Conservation (phyloP, 345 rosid species). For the Melastoma malabathricum region DNA sequence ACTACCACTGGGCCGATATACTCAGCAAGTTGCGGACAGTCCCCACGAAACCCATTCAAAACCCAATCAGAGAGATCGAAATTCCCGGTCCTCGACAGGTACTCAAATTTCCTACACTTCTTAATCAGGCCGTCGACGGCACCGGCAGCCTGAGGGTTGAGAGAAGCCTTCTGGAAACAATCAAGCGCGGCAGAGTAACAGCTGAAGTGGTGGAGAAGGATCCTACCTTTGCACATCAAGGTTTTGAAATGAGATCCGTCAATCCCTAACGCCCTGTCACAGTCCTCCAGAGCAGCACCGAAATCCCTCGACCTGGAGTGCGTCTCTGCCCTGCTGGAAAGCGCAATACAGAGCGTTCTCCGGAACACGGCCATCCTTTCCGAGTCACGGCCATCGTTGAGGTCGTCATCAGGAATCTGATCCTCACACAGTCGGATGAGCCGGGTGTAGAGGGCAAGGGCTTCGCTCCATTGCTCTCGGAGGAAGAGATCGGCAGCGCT, state of each 20-base stretch:
- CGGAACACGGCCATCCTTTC: conserved; percentile 24
- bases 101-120: conserved; percentile 63
- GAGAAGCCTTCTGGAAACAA: conserved; percentile 50
- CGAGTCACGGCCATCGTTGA: conserved; percentile 14
- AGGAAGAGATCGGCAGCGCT: conserved; percentile 70
- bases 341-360: conserved; percentile 53
- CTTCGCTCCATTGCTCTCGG: conserved; percentile 67
- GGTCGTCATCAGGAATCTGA: conserved; percentile 18
- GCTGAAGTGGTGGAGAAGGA: conserved; percentile 41
- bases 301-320: conserved; percentile 30
- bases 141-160: conserved; percentile 38
- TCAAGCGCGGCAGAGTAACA: conserved; percentile 53
- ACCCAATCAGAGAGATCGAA: conserved; percentile 84
- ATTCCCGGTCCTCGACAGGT: conserved; percentile 60
- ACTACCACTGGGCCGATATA: conserved; percentile 44
- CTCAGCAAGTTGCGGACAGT: conserved; percentile 61
- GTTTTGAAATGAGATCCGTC: conserved; percentile 68
- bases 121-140: conserved; percentile 46
- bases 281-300: conserved; percentile 39
- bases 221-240: conserved; percentile 67
- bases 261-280: conserved; percentile 46
- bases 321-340: conserved; percentile 73
- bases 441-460: conserved; percentile 43
- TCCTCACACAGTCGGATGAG: conserved; percentile 43
- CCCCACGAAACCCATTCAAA: conserved; percentile 43